Conservation (phyloP, 2,329 filamentous ascomycete genomes). For the Fusarium nanum region DNA sequence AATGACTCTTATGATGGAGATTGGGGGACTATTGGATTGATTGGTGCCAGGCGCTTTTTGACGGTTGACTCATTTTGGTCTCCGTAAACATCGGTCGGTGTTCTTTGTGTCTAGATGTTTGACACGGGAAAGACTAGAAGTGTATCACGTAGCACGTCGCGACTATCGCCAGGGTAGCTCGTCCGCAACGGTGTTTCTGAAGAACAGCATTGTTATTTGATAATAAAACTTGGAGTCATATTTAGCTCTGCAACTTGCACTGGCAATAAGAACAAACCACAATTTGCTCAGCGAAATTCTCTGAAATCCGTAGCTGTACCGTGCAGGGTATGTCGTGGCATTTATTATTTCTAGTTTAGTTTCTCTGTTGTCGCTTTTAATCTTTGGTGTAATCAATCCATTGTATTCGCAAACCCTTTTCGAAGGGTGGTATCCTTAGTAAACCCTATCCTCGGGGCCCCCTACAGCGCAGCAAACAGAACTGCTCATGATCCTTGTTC, state of each 20-base stretch:
- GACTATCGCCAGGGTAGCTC: background rate
- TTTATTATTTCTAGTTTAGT: slow-evolving; percentile 13
- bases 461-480: background rate
- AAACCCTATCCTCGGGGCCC: slow-evolving; percentile 3
- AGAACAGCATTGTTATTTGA: background rate
- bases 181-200: background rate
- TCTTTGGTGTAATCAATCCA: slow-evolving; percentile 9
- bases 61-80: slow-evolving; percentile 30
- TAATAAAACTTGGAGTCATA: background rate
- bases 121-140: background rate
- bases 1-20: slow-evolving; percentile 44
- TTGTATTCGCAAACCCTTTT: slow-evolving; percentile 16
- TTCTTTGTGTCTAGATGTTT: slow-evolving; percentile 19
- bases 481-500: background rate
- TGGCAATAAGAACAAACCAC: background rate
- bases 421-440: slow-evolving; percentile 35
- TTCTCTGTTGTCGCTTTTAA: slow-evolving; percentile 4
- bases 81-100: slow-evolving; percentile 28
- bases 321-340: background rate
- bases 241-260: background rate
- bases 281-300: background rate
- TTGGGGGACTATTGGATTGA: slow-evolving; percentile 27
- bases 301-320: background rate
- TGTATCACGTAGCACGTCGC: background rate
- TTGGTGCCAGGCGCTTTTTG: slow-evolving; percentile 38